Base-by-base conservation (phyloP, 2,329 filamentous ascomycete species). In the Mollisia scopiformis region DNA sequence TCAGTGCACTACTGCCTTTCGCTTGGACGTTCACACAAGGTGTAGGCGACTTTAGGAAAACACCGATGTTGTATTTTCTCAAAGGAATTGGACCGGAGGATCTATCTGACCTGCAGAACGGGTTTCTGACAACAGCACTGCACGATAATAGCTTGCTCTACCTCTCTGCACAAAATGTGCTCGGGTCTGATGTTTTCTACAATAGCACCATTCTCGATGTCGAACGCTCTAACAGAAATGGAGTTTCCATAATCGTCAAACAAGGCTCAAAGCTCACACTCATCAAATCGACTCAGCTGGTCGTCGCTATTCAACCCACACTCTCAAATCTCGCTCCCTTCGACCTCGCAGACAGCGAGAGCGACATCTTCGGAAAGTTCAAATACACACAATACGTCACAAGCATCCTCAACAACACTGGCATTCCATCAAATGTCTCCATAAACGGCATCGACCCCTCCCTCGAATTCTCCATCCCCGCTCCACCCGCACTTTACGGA, bases 291-390 rank as follows among this genome's bases (percentile, higher is more conserved):
- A 41, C 30, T 8, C 50, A 58, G 23, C 35, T 58, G 13, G 31
- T 58, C 41, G 39, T 58, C 30, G 47, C 56, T 4, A 58, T 58
- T 11, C 56, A 51, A 33, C 56, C 56, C 14, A 58, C 47, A 3
- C 46, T 58, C 30, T 21, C 21, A n/a, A 53, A 58, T n/a, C 46
- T 58, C 23, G 25, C 23, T 5, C 43, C 43, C 2, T 47, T 47
- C 16, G 21, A 37, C 16, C 23, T 47, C 23, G 25, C 43, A 28
- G 43, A 47, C 23, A 47, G 25, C 3, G 51, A 54, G 13, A 25
- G 19, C 4, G 4, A 54, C 19, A 4, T 54, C 11, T 54, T 54
- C 25, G 13, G 23, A 6, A 33, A 54, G 19, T 41, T 54, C 51
- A 37, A 37, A 19, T 37, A 39, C 31, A 37, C 31, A 5, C 23